Percentiles rank a stretch among this genome's conserved stretches.
Conservation (phyloP, 208 protist species). For the Leishmania amazonensis region DNA sequence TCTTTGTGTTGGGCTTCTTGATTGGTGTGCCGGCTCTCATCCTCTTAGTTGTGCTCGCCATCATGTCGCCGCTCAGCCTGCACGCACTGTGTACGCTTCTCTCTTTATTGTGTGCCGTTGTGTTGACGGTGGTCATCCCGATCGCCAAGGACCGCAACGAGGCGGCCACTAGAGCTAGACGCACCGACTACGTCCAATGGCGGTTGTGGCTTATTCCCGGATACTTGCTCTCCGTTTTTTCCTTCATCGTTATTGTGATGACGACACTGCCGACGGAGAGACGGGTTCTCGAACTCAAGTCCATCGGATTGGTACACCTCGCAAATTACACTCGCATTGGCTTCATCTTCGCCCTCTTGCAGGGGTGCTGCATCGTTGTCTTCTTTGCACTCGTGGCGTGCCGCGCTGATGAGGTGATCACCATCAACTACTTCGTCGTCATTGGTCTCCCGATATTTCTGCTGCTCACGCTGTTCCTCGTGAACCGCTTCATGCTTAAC, state of each 20-base stretch:
- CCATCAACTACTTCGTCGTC: constrained; percentile 70
- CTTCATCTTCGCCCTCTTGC: constrained; percentile 43
- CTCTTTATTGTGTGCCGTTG: constrained; percentile 37
- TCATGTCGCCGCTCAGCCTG: constrained; percentile 21
- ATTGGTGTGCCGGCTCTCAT: constrained; percentile 33
- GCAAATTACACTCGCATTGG: constrained; percentile 35
- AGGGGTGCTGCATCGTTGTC: constrained; percentile 29
- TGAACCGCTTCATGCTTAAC: constrained; percentile 28
- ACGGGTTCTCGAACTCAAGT: constrained; percentile 16
- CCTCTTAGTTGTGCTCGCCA: constrained; percentile 24
- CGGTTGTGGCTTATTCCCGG: constrained; percentile 65
- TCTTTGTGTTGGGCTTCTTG: constrained; percentile 61
- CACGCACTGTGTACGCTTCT: constrained; percentile 22
- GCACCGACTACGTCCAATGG: constrained; percentile 56
- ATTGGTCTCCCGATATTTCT: constrained; percentile 62
- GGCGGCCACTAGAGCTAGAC: constrained; percentile 13
- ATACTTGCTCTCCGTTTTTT: constrained; percentile 55
- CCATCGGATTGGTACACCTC: constrained; percentile 28
- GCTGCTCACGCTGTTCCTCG: constrained; percentile 28
- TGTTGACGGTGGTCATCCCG: constrained; percentile 64
- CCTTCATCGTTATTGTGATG: constrained; percentile 26
- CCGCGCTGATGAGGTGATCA: constrained; percentile 69
- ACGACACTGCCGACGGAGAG: constrained; percentile 22
- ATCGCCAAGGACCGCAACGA: constrained; percentile 74
- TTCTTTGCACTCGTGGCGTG: constrained; percentile 70